phyloP scores from a whole-genome alignment of 2,329 filamentous ascomycete genomes.

The Kalaharituber pfeilii region DNA sequence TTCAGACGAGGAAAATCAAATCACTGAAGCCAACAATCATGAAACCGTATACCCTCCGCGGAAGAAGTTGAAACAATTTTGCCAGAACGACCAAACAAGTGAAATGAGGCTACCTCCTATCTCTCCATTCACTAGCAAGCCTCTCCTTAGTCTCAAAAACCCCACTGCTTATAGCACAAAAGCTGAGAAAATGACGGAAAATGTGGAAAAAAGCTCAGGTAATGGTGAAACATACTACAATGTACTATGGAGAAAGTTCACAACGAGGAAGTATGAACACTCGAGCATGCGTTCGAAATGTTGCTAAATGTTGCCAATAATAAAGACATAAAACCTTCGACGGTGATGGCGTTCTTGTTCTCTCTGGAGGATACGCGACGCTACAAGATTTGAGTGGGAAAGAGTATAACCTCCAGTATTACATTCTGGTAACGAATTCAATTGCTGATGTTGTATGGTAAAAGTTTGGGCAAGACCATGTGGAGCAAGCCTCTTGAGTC shows the following conservation, averaged over 20 bases:
- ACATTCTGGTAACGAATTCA: too few species aligned
- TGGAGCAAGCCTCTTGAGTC: conserved; percentile 40
- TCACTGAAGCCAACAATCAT: neutral
- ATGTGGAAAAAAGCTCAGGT: neutral
- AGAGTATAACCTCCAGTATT: conserved; percentile 26
- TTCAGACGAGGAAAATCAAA: neutral
- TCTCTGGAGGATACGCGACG: conserved; percentile 39
- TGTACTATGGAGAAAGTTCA: conserved; percentile 42
- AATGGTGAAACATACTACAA: neutral
- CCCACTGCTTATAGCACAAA: neutral
- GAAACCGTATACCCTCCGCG: neutral
- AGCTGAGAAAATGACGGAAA: neutral
- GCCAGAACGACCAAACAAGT: neutral
- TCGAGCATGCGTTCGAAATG: neutral
- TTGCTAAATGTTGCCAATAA: too few species aligned
- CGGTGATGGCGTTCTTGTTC: conserved; percentile 47
- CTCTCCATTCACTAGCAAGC: neutral
- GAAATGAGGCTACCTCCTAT: neutral
- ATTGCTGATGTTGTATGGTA: neutral
- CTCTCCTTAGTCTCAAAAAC: neutral
- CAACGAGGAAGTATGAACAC: conserved; percentile 39
- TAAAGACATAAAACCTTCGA: conserved; percentile 57
- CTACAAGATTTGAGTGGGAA: conserved; percentile 46
- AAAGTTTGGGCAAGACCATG: conserved; percentile 38
- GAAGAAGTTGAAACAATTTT: neutral